Evolutionary conservation across 148 eudicot species (phyloP).

Genomic region (Amaranthus hypochondriacus): DNA sequence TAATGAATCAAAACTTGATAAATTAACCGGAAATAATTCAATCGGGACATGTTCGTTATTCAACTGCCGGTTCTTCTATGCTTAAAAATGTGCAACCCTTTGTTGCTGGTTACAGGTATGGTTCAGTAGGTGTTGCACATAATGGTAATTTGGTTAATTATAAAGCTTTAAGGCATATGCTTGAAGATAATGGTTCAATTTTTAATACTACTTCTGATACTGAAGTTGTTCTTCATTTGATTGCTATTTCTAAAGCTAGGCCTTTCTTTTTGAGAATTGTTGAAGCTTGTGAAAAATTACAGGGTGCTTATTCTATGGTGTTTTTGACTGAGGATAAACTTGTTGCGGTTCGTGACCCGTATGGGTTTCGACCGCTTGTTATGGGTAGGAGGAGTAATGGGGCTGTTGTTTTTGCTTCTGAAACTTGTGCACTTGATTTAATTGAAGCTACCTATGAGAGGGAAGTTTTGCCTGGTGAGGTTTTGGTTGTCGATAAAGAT

Average conservation of each 20-base stretch:
- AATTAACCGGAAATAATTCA: conserved; percentile 57
- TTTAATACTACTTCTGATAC: conserved; percentile 77
- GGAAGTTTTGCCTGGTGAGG: conserved; percentile 80
- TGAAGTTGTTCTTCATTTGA: conserved; percentile 73
- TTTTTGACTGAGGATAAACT: conserved; percentile 72
- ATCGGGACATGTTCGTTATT: conserved; percentile 88
- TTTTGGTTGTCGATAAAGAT: conserved; percentile 73
- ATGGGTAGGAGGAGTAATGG: conserved; percentile 92
- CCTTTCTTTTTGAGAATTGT: conserved; percentile 46
- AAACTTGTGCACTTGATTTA: conserved; percentile 85
- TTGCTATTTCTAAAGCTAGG: conserved; percentile 51
- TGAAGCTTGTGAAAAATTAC: conserved; percentile 48
- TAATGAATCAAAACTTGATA: conserved; percentile 45
- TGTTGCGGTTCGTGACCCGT: conserved; percentile 83
- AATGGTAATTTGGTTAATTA: conserved; percentile 83
- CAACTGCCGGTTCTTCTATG: conserved; percentile 75
- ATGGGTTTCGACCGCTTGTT: conserved; percentile 80
- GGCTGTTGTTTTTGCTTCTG: conserved; percentile 80
- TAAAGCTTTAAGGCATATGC: conserved; percentile 36
- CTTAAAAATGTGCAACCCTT: conserved; percentile 84
- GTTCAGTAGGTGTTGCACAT: conserved; percentile 82
- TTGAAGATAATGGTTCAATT: conserved; percentile 64
- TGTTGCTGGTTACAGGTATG: conserved; percentile 61
- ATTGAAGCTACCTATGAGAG: conserved; percentile 79
- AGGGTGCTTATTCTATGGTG: conserved; percentile 89